A percentile compares a stretch with the other conserved stretches of the same genome.
phyloP scores from a whole-genome alignment of 106 monocot genomes.

The Triglochin maritima region DNA sequence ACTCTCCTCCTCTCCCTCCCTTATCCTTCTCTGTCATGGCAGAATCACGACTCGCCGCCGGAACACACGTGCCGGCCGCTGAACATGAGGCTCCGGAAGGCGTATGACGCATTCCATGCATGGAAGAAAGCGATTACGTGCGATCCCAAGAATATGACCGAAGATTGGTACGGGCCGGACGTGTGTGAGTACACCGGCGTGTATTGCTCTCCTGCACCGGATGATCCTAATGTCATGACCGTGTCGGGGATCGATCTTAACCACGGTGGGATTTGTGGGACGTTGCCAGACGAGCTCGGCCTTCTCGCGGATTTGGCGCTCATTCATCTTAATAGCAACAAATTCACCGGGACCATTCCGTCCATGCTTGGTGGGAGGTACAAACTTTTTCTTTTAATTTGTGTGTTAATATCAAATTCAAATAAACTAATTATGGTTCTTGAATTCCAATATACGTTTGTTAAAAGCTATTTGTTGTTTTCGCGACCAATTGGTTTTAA shows the following conservation, averaged over 20 bases:
- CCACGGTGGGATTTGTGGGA: conserved; percentile 24
- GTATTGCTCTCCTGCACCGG: conserved; percentile 35
- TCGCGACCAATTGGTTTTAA: too few species aligned
- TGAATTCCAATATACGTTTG: too few species aligned
- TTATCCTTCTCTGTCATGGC: too few species aligned
- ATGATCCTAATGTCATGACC: conserved; percentile 23
- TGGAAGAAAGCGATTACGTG: conserved; percentile 31
- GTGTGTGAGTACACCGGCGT: conserved; percentile 53
- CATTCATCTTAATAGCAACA: conserved; percentile 24
- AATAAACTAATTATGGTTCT: too few species aligned
- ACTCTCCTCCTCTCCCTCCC: too few species aligned
- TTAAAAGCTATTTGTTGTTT: neutral
- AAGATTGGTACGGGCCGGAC: conserved; percentile 38
- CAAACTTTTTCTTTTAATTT: neutral
- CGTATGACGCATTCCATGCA: conserved; percentile 39
- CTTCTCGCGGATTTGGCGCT: conserved; percentile 13
- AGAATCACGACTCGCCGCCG: neutral
- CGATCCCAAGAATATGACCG: conserved; percentile 39
- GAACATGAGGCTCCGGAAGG: conserved; percentile 16
- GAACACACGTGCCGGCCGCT: neutral
- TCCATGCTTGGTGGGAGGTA: neutral
- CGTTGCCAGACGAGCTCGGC: conserved; percentile 17
- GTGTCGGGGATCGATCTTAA: conserved; percentile 42
- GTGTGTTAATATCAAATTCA: too few species aligned
- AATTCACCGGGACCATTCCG: conserved; percentile 11